These are phyloP conservation scores for Lotmaria passim DNA, from an alignment of 208 protist genomes.

Conservation along the genomic window DNA sequence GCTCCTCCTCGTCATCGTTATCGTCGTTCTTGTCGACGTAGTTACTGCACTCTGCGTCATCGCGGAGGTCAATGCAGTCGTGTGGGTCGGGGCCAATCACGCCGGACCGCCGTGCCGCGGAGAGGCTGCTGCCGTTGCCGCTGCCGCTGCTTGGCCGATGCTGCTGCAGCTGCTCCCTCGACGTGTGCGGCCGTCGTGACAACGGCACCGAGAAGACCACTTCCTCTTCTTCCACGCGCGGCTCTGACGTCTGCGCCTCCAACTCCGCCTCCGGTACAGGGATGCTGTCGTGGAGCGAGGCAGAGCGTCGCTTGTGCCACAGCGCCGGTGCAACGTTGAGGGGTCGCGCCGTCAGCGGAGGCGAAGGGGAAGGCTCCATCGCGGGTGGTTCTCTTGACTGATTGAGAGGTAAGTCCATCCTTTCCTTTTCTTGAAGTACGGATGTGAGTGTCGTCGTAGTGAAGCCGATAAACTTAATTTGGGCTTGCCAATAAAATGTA, in stretches of 20 bases:
- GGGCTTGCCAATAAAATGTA: too few relatives aligned
- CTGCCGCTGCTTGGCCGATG: conserved; percentile 15
- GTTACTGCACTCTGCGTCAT: too few relatives aligned
- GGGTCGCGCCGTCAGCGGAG: conserved; percentile 10
- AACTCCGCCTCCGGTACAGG: conserved; percentile 13
- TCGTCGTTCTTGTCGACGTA: neutral
- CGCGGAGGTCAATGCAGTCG: conserved; percentile 33
- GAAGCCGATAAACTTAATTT: too few relatives aligned
- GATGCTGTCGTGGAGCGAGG: conserved; percentile 6
- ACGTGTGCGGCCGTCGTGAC: neutral
- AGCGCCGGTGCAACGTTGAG: conserved; percentile 6
- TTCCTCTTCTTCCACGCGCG: neutral
- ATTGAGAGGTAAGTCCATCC: neutral
- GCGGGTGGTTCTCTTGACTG: conserved; percentile 4
- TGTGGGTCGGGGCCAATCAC: conserved; percentile 29
- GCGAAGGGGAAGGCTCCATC: conserved; percentile 35
- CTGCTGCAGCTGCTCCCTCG: neutral
- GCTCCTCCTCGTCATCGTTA: conserved; percentile 8
- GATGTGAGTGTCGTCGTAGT: too few relatives aligned
- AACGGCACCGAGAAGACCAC: neutral
- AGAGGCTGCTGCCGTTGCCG: conserved; percentile 21
- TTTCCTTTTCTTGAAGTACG: too few relatives aligned
- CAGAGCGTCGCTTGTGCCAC: conserved; percentile 12
- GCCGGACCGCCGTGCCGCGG: conserved; percentile 11
- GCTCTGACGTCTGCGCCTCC: neutral